Evolutionary conservation across 2,329 filamentous ascomycete genomes (phyloP), one percentile per base, ranked within the genome.

Genomic region (Ceratocystiopsis sp.): DNA sequence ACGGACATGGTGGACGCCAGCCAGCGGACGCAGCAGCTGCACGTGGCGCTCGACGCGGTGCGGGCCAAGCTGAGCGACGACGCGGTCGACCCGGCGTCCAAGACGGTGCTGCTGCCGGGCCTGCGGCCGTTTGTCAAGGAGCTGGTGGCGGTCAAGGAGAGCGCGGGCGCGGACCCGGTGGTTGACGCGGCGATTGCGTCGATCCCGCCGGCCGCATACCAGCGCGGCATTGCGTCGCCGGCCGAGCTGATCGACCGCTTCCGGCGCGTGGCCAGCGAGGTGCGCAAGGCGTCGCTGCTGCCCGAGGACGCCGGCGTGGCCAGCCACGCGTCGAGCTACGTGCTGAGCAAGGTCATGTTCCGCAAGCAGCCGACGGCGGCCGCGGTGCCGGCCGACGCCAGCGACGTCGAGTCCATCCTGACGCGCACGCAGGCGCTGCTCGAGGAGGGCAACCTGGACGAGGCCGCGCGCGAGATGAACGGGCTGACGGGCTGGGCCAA

Each of bases 131-230:
- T 98, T 59, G 75, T 94, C 55, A 78, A 80, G 49, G 91, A 98
- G 66, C 77, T 98, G 14, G 84, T 93, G 17, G 91, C 91, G 4
- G 74, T 98, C 44, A 94, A 94, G 65, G 86, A 95, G 61, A 84
- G 94, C 52, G 84, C 85, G 4, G 71, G 73, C 29, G 81, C 85
- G 42, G 84, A 94, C 58, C 67, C 83, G 1, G 81, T 96, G 7
- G 85, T 98, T 47, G 80, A 85, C 53, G 89, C 89, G 4, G 91
- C 91, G 46, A 93, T 98, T 54, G 82, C 84, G n/a, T 93, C 86
- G 29, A 93, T 98, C 62, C 93, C 93, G 67, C 91, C 91, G 3
- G 68, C 74, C 12, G 85, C 91, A 17, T 98, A 98, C 67, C 91
- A 96, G 64, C 80, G 80, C 44, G 91, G 91, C 46, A 78, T 98